phyloP scores from a whole-genome alignment of 78 protist species.

The Planoprotostelium fungivorum region DNA sequence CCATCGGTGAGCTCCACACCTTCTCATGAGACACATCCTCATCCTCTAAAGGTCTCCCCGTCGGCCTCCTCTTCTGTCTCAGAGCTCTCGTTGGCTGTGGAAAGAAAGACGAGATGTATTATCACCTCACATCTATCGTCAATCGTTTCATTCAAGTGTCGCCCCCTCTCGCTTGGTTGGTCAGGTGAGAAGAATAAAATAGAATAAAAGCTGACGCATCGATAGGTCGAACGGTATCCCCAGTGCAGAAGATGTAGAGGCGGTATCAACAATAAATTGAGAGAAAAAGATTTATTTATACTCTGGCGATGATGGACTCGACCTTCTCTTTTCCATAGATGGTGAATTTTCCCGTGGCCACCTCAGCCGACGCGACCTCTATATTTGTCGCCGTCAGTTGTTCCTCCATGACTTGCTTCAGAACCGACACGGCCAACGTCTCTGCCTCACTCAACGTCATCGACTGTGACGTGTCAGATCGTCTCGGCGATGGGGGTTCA shows the following conservation, averaged over 20 bases:
- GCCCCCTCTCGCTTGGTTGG: no score
- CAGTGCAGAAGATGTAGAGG: no score
- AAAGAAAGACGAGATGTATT: not conserved
- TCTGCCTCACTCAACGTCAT: conserved; percentile 92
- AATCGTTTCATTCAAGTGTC: no score
- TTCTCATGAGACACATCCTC: not conserved
- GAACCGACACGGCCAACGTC: conserved; percentile 73
- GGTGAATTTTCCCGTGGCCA: conserved; percentile 24
- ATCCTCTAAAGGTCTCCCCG: not conserved
- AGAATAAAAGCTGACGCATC: no score
- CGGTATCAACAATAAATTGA: no score
- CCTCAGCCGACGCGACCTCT: conserved; percentile 73
- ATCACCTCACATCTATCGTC: no score
- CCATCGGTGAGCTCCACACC: not conserved
- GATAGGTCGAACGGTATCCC: no score
- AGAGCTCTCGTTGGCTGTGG: not conserved
- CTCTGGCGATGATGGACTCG: conserved; percentile 47
- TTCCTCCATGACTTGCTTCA: conserved; percentile 99
- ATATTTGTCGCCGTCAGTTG: conserved; percentile 77
- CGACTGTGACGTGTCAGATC: conserved; percentile 3
- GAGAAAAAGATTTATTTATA: conserved; percentile 23
- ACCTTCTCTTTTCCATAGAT: conserved; percentile 67
- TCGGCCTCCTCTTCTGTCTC: not conserved
- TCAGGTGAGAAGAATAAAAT: no score
- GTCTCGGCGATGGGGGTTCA: not conserved